Percentiles rank a stretch among this genome's conserved stretches.
Evolutionary conservation across 345 rosid genomes (phyloP).

Genomic region (Sisymbrium irio): DNA sequence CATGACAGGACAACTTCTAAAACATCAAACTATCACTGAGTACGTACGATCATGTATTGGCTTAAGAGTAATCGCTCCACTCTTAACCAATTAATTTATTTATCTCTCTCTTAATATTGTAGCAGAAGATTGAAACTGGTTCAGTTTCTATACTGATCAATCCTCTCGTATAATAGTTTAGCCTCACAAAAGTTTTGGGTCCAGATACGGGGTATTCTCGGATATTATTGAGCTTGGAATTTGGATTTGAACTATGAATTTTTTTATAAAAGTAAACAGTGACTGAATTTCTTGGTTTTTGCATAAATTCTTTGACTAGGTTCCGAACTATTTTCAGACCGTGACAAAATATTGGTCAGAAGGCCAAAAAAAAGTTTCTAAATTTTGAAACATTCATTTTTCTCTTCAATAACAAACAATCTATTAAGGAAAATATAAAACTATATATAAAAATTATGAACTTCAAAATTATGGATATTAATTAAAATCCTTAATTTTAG

Average conservation of each 20-base stretch:
- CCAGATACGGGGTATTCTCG: neutral
- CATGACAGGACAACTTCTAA: neutral
- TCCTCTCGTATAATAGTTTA: neutral
- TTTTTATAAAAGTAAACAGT: neutral
- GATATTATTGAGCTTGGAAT: neutral
- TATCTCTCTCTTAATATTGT: no score
- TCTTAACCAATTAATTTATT: no score
- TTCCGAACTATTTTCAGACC: neutral
- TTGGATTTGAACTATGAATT: neutral
- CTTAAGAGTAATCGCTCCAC: neutral
- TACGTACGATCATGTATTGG: neutral
- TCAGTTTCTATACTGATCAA: neutral
- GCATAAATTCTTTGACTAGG: neutral
- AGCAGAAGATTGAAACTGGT: neutral
- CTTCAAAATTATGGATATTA: no score
- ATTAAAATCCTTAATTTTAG: no score
- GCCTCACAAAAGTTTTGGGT: neutral
- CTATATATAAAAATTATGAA: no score
- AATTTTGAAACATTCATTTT: neutral
- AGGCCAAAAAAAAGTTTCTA: neutral
- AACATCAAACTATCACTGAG: neutral
- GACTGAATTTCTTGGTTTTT: constrained; percentile 4
- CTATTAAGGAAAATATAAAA: no score
- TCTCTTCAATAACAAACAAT: no score
- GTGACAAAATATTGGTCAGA: constrained; percentile 20